phyloP scores from a whole-genome alignment of 78 protist species.

The Planoprotostelium fungivorum region DNA sequence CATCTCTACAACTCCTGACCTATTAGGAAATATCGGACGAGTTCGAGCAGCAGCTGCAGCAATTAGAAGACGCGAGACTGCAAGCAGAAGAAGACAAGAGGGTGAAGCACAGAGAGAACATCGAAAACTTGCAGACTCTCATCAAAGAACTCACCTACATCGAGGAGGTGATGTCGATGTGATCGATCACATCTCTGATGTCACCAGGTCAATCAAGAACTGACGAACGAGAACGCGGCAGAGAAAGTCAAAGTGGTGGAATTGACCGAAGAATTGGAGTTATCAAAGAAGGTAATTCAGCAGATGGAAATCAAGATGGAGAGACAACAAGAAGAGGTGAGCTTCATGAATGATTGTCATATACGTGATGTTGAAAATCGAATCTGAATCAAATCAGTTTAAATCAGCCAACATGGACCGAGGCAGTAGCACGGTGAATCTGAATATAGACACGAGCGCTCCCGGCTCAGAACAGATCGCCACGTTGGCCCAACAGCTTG shows the following conservation, averaged over 20 bases:
- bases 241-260: not conserved
- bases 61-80: not conserved
- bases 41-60: not conserved
- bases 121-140: not conserved
- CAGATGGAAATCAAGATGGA: not conserved
- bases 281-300: not conserved
- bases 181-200: not conserved
- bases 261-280: not conserved
- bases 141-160: not conserved
- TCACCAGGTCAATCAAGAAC: not conserved
- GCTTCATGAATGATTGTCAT: no score
- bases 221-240: not conserved
- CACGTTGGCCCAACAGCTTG: not conserved
- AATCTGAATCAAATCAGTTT: no score
- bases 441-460: not conserved
- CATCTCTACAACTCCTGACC: not conserved
- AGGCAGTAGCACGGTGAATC: not conserved
- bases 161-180: not conserved
- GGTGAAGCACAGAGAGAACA: not conserved
- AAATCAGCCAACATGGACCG: no score
- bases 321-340: not conserved
- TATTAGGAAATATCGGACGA: not conserved
- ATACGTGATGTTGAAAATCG: no score
- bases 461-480: not conserved
- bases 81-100: not conserved